These are phyloP conservation scores for Pseudopyrenochaeta lycopersici DNA, from an alignment of 2,329 filamentous ascomycete genomes.

Conservation along the genomic window DNA sequence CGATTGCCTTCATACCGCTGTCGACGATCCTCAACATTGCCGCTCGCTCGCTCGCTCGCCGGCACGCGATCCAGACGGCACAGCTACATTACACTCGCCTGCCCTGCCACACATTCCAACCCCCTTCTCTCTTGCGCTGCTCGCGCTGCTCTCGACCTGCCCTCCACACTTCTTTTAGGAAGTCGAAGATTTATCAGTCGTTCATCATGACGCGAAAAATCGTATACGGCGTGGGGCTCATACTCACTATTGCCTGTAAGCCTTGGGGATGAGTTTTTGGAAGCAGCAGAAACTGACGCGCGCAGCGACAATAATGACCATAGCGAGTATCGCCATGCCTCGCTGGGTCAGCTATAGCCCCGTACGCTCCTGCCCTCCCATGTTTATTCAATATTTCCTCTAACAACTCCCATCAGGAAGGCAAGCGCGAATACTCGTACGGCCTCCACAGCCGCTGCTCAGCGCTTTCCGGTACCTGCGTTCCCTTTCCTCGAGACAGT, in stretches of 20 bases:
- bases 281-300: slow-evolving; percentile 15
- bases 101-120: slow-evolving; percentile 8
- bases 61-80: background rate
- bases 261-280: slow-evolving; percentile 4
- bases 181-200: background rate
- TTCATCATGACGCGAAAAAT: slow-evolving; percentile 57
- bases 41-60: background rate
- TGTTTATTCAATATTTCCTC: background rate
- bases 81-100: slow-evolving; percentile 1
- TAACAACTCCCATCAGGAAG: slow-evolving; percentile 34
- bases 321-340: slow-evolving; percentile 73
- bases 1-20: slow-evolving; percentile 1
- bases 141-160: background rate
- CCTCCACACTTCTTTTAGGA: background rate
- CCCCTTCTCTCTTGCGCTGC: slow-evolving; percentile 12
- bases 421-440: slow-evolving; percentile 58
- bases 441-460: slow-evolving; percentile 86
- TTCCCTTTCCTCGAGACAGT: slow-evolving; percentile 71
- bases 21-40: slow-evolving; percentile 9
- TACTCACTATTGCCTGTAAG: slow-evolving; percentile 56
- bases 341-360: slow-evolving; percentile 73
- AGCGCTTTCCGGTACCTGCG: slow-evolving; percentile 70
- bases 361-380: slow-evolving; percentile 26
- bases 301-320: slow-evolving; percentile 74
- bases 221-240: slow-evolving; percentile 59